Base-by-base conservation (phyloP, 305 asterid species). In the Caryopteris hybrid region DNA sequence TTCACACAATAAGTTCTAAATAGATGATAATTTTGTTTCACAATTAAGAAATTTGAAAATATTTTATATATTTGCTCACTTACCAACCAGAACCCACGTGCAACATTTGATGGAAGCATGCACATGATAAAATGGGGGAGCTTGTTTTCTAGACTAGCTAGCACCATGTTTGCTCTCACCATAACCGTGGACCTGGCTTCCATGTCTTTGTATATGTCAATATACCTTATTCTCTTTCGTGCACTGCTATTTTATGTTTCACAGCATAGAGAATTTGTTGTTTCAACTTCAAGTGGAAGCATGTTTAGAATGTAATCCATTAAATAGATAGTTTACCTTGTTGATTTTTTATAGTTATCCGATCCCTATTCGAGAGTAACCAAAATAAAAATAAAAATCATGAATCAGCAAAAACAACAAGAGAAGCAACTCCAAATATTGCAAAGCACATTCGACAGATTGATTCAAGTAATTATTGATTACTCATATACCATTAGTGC, bases 81-180 rank as follows among this genome's bases (percentile, higher is more conserved):
- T 83, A 93, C 97, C 88, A 93, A 59, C 99, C 97, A 93, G 81
- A 93, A 93, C 57, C 99, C 92, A 73, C 81, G 88, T 51, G 86
- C 67, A 47, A 93, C 99, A 64, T 88, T 90, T 21, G 99, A 90
- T 27, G 94, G 96, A 77, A 85, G 95, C 99, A 93, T 90, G 48
- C 86, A 83, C 82, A 90, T 93, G 3, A 78, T 21, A 71, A 90
- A 87, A 77, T 67, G 75, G n/a, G 97, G 99, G 17, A 60, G 55
- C 39, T 82, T 80, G 53, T 80, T 79, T 33, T 57, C 83, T 29
- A 85, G 66, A 45, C 74, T 58, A 0, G 81, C 59, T 31, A 84
- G 79, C 2, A 85, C 68, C 76, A 72, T 80, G 27, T 73, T 86
- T 3, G 95, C 95, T 75, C 86, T 75, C 77, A 85, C 96, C 88